Base-by-base conservation (phyloP, 371 early-diverging fungal genomes). In the Phascolomyces articulosus region DNA sequence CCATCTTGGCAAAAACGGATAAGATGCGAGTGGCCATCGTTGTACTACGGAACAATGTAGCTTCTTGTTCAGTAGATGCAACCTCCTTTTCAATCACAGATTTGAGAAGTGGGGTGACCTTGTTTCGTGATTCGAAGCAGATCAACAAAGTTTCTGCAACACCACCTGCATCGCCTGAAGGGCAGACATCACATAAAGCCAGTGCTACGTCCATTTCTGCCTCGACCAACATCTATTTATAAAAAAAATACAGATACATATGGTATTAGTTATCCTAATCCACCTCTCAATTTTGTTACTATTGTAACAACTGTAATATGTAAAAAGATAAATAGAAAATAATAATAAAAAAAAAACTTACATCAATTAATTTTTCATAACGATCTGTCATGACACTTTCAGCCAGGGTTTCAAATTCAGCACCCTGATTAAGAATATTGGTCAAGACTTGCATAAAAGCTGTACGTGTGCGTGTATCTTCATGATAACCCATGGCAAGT, bases 371-470 rank as follows among this genome's bases (percentile, higher is more conserved):
- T 61, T 88, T 90, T 56, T 90, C 87, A 59, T 92, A 92, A 49
- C 93, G 79, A 60, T 86, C 89, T n/a, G 83, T 83, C 70, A 87
- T 88, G 1, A 84, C 86, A 68, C 83, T 89, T 68, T 92, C 93
- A 1, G 90, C 91, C 26, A 96, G 74, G 0, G 90, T 89, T 24
- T 90, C 94, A 70, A 94, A 94, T 67, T 93, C 92, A 6, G 93
- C 90, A 18, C 95, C 97, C 65, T 90, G 86, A 63, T 92, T 88
- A 31, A 97, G 78, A 48, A 96, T 90, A 64, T 95, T 93, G 15
- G 95, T 93, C 58, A 97, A 73, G 27, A 97, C 95, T 60, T 94
- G 91, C 82, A 95, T 95, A 63, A 96, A 97, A 2, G 95, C 90
- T 0, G 93, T 90, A 16, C 96, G 83, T 13, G 92, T 93, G 59